Base-by-base conservation (phyloP, 1,284 basidiomycete genomes). In the Phaffia rhodozyma region DNA sequence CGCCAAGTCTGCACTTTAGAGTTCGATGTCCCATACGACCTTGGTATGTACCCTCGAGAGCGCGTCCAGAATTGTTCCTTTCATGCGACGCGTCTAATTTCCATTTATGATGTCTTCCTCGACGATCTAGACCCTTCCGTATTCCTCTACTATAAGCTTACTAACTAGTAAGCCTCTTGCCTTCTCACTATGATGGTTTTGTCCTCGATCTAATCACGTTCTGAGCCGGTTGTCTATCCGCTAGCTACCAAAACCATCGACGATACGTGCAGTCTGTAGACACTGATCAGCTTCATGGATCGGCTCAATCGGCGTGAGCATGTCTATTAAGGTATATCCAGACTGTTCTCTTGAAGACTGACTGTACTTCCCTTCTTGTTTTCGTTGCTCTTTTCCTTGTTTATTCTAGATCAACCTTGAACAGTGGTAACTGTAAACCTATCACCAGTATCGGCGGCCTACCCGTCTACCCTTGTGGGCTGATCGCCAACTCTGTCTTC, bases 401-500 rank as follows among this genome's bases (percentile, higher is more conserved):
- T 43, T 11, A 25, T 55, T n/a, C 75, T 64, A 70, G 77, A 3
- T 73, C 67, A n/a, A 74, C 80, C 58, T 78, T 96, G 58, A 77
- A 86, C 66, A 77, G 79, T 56, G 84, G 89, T 25, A 85, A 93
- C 71, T 99, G 93, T 81, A 91, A 92, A 75, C 96, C 96, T 1
- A 79, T 97, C 53, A 89, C 81, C 1, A 70, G 79, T 16, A 74
- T 77, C 3, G 76, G 78, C 27, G 75, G 72, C 67, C 83, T 82
- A 72, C 78, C 82, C 6, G 83, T 91, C 72, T 99, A 93, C 73
- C 96, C 96, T 0, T 99, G 96, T 70, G 96, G 96, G 47, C 79
- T 98, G 67, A 96, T 99, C 68, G 96, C 96, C 57, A 99, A 99
- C 77, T 94, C 91, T n/a, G 65, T 92, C 9, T 99, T 97, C 80